Evolutionary conservation across 306 rosid genomes (phyloP).

Genomic region (Ammopiptanthus mongolicus): DNA sequence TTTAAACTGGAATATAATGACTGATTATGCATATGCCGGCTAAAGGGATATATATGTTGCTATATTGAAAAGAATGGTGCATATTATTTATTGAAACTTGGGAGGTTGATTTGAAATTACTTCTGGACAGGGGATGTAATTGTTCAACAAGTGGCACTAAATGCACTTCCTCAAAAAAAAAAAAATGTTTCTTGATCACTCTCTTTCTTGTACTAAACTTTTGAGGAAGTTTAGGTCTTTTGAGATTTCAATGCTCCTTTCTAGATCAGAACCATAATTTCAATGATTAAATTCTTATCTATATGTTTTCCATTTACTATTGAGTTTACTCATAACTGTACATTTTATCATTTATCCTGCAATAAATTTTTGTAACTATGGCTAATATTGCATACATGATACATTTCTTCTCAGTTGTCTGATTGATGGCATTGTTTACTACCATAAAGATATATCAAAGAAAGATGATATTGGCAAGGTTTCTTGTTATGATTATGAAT

Average conservation of each 20-base stretch:
- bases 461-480: not conserved
- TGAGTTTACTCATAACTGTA: not conserved
- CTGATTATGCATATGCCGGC: not conserved
- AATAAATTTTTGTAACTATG: not conserved
- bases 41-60: not conserved
- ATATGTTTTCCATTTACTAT: not conserved
- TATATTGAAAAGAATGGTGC: not conserved
- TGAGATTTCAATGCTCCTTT: not conserved
- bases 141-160: not conserved
- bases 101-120: not conserved
- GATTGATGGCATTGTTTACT: constrained; percentile 1
- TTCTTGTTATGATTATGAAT: not conserved
- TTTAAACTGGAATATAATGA: not conserved
- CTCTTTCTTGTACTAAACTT: not conserved
- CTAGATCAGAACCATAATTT: not conserved
- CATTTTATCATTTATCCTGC: not conserved
- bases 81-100: not conserved
- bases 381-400: not conserved
- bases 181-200: not conserved
- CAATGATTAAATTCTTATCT: not conserved
- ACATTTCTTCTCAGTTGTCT: not conserved
- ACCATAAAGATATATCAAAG: not conserved
- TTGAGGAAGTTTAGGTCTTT: constrained; percentile 1
- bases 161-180: not conserved
- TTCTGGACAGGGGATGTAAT: not conserved